Evolutionary conservation across 75 land plant species (phyloP).

Genomic region (Pinus taeda): DNA sequence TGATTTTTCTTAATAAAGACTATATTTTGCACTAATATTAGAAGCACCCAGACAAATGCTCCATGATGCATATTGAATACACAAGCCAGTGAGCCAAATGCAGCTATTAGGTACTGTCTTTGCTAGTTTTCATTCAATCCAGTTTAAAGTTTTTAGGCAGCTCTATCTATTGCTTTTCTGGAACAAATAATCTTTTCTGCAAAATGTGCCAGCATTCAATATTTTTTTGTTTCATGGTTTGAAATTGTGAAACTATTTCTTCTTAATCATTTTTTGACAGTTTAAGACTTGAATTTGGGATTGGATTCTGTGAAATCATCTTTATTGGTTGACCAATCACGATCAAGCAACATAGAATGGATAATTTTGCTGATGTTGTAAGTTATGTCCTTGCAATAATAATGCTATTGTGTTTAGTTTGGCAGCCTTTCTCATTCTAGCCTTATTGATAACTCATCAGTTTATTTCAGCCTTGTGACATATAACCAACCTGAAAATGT

Average conservation of each 20-base stretch:
- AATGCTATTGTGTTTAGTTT: background rate
- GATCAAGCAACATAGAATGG: background rate
- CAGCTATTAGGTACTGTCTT: background rate
- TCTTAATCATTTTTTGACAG: background rate
- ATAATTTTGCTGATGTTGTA: background rate
- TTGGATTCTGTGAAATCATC: background rate
- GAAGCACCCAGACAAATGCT: background rate
- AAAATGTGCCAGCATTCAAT: no score
- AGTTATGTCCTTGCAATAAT: background rate
- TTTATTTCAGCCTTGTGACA: no score
- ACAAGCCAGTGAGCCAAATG: background rate
- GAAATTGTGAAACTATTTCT: no score
- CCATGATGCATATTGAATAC: background rate
- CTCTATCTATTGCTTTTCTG: background rate
- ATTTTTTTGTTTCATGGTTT: no score
- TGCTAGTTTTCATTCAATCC: background rate
- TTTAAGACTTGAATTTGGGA: background rate
- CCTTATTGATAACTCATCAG: no score
- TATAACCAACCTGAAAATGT: no score
- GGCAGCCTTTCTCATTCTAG: background rate
- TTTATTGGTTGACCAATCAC: background rate
- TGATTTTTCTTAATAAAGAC: background rate
- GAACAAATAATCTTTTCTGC: no score
- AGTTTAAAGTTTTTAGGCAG: background rate
- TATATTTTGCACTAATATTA: background rate